A percentile compares a stretch with the other conserved stretches of the same genome.
Conservation (phyloP, 331 rosid genomes). For the Quercus lobata region DNA sequence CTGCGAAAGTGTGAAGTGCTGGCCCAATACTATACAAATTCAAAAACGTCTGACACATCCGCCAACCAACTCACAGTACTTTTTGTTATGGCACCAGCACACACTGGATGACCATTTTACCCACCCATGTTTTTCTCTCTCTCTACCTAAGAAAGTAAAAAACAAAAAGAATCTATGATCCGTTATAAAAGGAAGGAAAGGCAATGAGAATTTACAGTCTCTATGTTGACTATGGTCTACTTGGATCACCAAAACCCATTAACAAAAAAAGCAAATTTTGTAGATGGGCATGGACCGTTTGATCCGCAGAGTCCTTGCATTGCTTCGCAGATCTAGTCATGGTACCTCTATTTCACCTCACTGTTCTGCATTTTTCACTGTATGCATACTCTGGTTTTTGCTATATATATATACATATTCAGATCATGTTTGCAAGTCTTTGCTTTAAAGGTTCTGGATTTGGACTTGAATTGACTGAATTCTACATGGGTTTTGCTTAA, state of each 20-base stretch:
- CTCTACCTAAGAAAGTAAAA: not conserved
- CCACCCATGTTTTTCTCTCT: not conserved
- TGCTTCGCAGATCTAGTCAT: conserved; percentile 84
- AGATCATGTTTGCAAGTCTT: not conserved
- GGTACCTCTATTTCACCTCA: conserved; percentile 33
- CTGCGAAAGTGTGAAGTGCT: too few species aligned
- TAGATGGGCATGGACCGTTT: conserved; percentile 44
- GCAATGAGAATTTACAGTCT: conserved; percentile 45
- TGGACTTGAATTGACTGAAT: not conserved
- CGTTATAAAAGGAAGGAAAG: conserved; percentile 5
- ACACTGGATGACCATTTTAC: not conserved
- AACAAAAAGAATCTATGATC: conserved; percentile 25
- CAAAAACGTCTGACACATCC: too few species aligned
- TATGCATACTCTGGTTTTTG: too few species aligned
- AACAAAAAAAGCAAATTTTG: not conserved
- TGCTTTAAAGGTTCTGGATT: not conserved
- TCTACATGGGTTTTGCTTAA: not conserved
- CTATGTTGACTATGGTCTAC: not conserved
- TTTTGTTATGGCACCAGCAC: not conserved
- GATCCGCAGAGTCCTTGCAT: conserved; percentile 61
- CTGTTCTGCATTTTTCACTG: not conserved
- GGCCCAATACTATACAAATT: too few species aligned
- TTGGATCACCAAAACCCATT: conserved; percentile 1
- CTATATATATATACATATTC: not conserved
- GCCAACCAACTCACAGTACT: too few species aligned